Conservation (phyloP, 176 grass and related monocot genomes). For the Saccharum spontaneum region DNA sequence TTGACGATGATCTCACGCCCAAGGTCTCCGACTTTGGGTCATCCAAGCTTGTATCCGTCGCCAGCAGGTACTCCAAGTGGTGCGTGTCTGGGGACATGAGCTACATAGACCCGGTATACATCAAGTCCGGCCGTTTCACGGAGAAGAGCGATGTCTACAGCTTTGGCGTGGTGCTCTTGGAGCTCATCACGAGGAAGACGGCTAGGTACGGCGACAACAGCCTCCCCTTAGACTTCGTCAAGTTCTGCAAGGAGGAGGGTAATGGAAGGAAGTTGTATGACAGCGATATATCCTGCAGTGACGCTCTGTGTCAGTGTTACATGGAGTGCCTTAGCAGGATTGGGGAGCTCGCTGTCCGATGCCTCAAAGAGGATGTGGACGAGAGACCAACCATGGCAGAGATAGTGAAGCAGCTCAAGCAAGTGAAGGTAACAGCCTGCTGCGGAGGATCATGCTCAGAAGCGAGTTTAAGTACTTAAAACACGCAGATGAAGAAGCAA, state of each 20-base stretch:
- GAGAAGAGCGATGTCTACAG: not conserved
- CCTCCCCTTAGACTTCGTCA: not conserved
- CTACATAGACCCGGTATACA: not conserved
- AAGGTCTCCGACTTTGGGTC: not conserved
- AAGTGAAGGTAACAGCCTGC: too few relatives aligned
- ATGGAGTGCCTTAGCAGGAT: too few relatives aligned
- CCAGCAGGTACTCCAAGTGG: not conserved
- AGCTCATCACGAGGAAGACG: not conserved
- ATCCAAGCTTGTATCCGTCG: not conserved
- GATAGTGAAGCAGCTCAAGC: too few relatives aligned
- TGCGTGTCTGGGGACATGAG: not conserved
- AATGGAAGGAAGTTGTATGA: too few relatives aligned
- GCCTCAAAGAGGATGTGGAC: too few relatives aligned
- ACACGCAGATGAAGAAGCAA: too few relatives aligned
- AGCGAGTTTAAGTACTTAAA: too few relatives aligned
- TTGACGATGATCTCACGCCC: not conserved
- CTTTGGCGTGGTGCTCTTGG: not conserved
- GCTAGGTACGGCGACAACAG: not conserved
- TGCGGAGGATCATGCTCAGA: too few relatives aligned
- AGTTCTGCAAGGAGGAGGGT: not conserved
- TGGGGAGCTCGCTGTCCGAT: too few relatives aligned
- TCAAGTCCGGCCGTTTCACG: not conserved
- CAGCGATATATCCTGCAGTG: too few relatives aligned
- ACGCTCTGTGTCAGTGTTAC: too few relatives aligned
- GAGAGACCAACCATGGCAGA: too few relatives aligned